A percentile compares a stretch with the other conserved stretches of the same genome.
Evolutionary conservation across 192 early-diverging fungal genomes (phyloP).

Genomic region (Dissophora ornata): DNA sequence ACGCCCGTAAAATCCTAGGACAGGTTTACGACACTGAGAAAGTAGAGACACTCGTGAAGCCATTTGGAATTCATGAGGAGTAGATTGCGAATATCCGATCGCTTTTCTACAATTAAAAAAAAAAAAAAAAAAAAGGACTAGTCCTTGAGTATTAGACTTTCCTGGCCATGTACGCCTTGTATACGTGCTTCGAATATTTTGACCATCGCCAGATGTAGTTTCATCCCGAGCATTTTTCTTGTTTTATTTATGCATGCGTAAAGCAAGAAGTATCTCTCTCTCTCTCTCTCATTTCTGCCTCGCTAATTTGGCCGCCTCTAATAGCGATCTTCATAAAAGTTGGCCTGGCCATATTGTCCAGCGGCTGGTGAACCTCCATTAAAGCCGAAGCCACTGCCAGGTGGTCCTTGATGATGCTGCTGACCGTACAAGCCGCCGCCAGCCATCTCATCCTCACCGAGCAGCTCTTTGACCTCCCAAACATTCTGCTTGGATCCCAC

Average conservation of each 20-base stretch:
- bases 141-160: too few species aligned
- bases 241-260: too few species aligned
- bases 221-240: too few species aligned
- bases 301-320: neutral
- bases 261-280: too few species aligned
- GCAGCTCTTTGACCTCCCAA: constrained; percentile 83
- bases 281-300: too few species aligned
- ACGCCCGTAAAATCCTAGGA: constrained; percentile 68
- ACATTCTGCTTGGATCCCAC: constrained; percentile 86
- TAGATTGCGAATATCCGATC: neutral
- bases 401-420: constrained; percentile 9
- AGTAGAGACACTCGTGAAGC: constrained; percentile 49
- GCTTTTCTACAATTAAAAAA: too few species aligned
- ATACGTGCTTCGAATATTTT: too few species aligned
- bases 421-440: constrained; percentile 23
- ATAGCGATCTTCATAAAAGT: constrained; percentile 45
- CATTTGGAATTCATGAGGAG: constrained; percentile 48
- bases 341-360: constrained; percentile 37
- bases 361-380: constrained; percentile 11
- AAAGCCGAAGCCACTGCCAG: constrained; percentile 10
- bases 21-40: constrained; percentile 50
- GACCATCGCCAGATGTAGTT: too few species aligned
- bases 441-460: constrained; percentile 65
- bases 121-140: too few species aligned
- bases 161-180: too few species aligned